phyloP scores from a whole-genome alignment of 2,329 filamentous ascomycete genomes.

The Aspergillus aculeatus region DNA sequence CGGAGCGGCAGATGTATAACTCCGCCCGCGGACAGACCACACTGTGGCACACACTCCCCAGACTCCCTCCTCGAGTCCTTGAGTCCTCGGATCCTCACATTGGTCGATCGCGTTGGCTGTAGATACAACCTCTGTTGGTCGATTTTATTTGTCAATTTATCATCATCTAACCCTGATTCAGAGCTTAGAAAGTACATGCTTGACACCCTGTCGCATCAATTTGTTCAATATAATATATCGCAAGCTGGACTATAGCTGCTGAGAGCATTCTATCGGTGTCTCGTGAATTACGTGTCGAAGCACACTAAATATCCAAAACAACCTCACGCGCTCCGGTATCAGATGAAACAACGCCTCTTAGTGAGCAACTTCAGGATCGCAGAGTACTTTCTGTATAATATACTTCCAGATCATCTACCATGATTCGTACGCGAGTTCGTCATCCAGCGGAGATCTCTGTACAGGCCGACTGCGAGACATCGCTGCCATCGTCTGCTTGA shows the following conservation, averaged over 20 bases:
- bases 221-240: neutral
- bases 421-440: constrained; percentile 8
- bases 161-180: no score
- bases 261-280: neutral
- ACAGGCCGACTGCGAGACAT: constrained; percentile 17
- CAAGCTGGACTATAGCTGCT: neutral
- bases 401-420: constrained; percentile 1
- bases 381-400: neutral
- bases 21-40: neutral
- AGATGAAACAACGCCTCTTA: neutral
- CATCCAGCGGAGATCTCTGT: constrained; percentile 2
- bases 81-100: neutral
- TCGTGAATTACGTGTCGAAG: neutral
- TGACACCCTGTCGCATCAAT: no score
- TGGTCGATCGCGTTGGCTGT: neutral
- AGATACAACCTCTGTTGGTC: neutral
- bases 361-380: neutral
- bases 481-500: constrained; percentile 19
- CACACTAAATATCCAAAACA: neutral
- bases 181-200: no score
- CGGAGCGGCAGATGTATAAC: neutral
- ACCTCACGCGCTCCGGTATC: neutral
- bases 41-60: neutral
- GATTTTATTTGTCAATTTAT: no score
- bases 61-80: neutral